phyloP scores from a whole-genome alignment of 2,329 filamentous ascomycete species.

The Camptophora hylomeconis region DNA sequence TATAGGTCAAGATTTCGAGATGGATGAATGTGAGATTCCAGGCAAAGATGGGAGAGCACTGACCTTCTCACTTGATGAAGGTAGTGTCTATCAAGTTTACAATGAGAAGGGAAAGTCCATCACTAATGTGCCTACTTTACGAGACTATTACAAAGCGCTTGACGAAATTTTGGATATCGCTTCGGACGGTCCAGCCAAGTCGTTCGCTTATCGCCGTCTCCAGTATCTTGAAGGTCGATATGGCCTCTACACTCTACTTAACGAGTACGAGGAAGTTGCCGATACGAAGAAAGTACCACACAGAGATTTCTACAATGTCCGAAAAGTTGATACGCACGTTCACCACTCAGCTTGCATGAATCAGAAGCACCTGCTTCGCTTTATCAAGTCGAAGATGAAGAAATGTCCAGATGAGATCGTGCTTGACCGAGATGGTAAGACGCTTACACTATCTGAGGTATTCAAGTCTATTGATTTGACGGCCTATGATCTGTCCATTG shows the following conservation, averaged over 20 bases:
- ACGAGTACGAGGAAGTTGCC: conserved; percentile 95
- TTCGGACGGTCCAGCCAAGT: conserved; percentile 90
- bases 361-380: conserved; percentile 92
- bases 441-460: conserved; percentile 81
- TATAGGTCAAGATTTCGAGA: conserved; percentile 83
- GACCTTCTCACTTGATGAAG: conserved; percentile 66
- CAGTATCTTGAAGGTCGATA: conserved; percentile 97
- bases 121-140: conserved; percentile 74
- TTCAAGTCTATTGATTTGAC: conserved; percentile 97
- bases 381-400: conserved; percentile 99
- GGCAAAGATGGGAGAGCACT: conserved; percentile 58
- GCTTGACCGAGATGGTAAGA: conserved; percentile 79
- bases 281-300: conserved; percentile 97
- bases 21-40: conserved; percentile 58
- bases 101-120: conserved; percentile 54
- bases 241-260: conserved; percentile 82
- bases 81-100: conserved; percentile 86
- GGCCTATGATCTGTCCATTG: conserved; percentile 93
- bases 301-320: conserved; percentile 96
- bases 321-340: conserved; percentile 97
- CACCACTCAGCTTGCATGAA: conserved; percentile 99
- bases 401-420: conserved; percentile 92
- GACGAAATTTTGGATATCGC: conserved; percentile 79
- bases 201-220: conserved; percentile 85
- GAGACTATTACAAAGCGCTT: conserved; percentile 92